Conservation (phyloP, 768 basidiomycete species). For the Termitomyces sp. region DNA sequence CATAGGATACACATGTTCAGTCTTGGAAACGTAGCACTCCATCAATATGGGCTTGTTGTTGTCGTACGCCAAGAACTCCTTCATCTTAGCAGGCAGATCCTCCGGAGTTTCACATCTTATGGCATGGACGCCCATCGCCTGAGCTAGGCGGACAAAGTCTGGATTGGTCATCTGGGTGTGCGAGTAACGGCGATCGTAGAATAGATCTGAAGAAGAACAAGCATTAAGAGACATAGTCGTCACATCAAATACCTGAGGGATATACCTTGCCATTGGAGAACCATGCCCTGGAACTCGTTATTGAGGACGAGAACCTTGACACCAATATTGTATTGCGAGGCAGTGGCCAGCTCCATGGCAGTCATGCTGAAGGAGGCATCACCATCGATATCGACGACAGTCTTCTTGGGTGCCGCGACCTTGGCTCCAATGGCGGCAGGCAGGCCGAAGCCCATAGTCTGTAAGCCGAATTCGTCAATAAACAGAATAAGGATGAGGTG, state of each 20-base stretch:
- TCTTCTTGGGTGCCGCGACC: constrained; percentile 91
- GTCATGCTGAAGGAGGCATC: constrained; percentile 99
- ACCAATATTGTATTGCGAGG: constrained; percentile 86
- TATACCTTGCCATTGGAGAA: constrained; percentile 96
- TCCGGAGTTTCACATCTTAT: constrained; percentile 66
- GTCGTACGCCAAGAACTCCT: constrained; percentile 97
- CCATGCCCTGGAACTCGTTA: constrained; percentile 99
- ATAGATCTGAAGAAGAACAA: constrained; percentile 57
- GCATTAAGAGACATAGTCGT: not conserved
- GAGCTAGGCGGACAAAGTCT: constrained; percentile 86
- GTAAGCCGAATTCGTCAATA: constrained; percentile 3
- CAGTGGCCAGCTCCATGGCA: constrained; percentile 97
- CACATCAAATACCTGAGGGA: not conserved
- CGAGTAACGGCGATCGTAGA: constrained; percentile 96
- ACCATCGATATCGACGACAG: constrained; percentile 94
- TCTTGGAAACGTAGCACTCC: constrained; percentile 83
- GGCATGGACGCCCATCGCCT: constrained; percentile 91
- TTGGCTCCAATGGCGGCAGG: constrained; percentile 96
- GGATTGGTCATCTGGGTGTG: constrained; percentile 97
- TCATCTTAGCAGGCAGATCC: constrained; percentile 94
- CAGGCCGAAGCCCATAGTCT: constrained; percentile 99
- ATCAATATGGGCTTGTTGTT: constrained; percentile 81
- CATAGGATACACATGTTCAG: constrained; percentile 92
- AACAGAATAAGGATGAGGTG: constrained; percentile 2
- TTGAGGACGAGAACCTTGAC: constrained; percentile 93